Evolutionary conservation across 371 early-diverging fungal species (phyloP).

Genomic region (Circinella minor): DNA sequence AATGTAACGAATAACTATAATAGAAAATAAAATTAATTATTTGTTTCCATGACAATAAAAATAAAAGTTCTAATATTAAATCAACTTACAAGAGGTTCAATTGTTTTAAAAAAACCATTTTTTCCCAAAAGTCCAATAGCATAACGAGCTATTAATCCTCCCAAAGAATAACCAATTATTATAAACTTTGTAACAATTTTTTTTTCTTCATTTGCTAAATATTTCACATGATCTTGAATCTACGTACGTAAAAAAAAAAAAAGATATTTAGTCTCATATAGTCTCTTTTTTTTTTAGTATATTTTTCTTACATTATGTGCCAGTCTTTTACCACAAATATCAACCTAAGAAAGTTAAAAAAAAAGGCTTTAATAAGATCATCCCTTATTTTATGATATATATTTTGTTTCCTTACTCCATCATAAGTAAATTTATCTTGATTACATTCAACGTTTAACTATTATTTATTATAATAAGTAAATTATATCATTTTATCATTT

Average conservation of each 20-base stretch:
- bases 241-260: too few relatives aligned
- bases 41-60: too few relatives aligned
- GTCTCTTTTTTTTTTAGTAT: neutral
- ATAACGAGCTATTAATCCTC: slow-evolving; percentile 79
- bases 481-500: too few relatives aligned
- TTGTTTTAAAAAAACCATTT: slow-evolving; percentile 57
- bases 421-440: slow-evolving; percentile 64
- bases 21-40: neutral
- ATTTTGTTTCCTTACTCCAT: slow-evolving; percentile 40
- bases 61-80: too few relatives aligned
- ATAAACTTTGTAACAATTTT: slow-evolving; percentile 61
- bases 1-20: slow-evolving; percentile 66
- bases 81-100: slow-evolving; percentile 55
- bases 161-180: slow-evolving; percentile 82
- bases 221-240: slow-evolving; percentile 25
- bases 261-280: neutral
- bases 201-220: slow-evolving; percentile 13
- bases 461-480: too few relatives aligned
- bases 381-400: too few relatives aligned
- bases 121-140: slow-evolving; percentile 69
- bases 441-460: slow-evolving; percentile 62
- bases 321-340: slow-evolving; percentile 66
- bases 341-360: slow-evolving; percentile 30
- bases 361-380: too few relatives aligned
- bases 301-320: slow-evolving; percentile 38